A percentile compares a stretch with the other conserved stretches of the same genome.
These are phyloP conservation scores for Sporodiniella umbellata DNA, from an alignment of 371 early-diverging fungal genomes.

Conservation along the genomic window DNA sequence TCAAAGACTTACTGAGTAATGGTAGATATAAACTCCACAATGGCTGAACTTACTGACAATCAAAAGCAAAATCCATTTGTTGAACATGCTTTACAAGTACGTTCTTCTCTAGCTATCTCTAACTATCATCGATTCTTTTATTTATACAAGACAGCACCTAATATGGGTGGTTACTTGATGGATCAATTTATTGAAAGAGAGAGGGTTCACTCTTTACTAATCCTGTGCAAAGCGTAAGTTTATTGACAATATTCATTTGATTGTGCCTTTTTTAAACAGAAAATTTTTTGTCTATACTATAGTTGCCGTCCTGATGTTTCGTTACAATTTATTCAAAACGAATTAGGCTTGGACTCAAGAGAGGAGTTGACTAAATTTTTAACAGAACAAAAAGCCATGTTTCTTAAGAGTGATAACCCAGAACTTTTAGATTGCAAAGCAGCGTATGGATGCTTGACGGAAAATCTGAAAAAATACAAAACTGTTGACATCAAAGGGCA, in stretches of 20 bases:
- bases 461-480: slow-evolving; percentile 58
- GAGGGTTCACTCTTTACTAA: slow-evolving; percentile 66
- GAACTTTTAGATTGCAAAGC: slow-evolving; percentile 51
- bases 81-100: slow-evolving; percentile 80
- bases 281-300: neutral
- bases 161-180: slow-evolving; percentile 83
- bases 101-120: slow-evolving; percentile 69
- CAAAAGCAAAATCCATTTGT: slow-evolving; percentile 60
- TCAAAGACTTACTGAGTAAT: neutral
- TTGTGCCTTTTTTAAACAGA: no score
- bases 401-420: slow-evolving; percentile 6
- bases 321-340: slow-evolving; percentile 41
- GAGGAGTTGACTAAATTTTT: slow-evolving; percentile 50
- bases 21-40: slow-evolving; percentile 68
- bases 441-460: slow-evolving; percentile 46
- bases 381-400: slow-evolving; percentile 23
- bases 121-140: slow-evolving; percentile 84
- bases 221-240: slow-evolving; percentile 68
- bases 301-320: slow-evolving; percentile 34
- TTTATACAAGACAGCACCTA: slow-evolving; percentile 76
- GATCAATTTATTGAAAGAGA: slow-evolving; percentile 87
- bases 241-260: slow-evolving; percentile 12
- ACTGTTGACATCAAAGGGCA: slow-evolving; percentile 75
- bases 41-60: slow-evolving; percentile 53
- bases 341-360: slow-evolving; percentile 49